Evolutionary conservation across 176 grass and related monocot genomes (phyloP), one percentile per base, ranked within the genome.

Genomic region (Elaeis guineensis): DNA sequence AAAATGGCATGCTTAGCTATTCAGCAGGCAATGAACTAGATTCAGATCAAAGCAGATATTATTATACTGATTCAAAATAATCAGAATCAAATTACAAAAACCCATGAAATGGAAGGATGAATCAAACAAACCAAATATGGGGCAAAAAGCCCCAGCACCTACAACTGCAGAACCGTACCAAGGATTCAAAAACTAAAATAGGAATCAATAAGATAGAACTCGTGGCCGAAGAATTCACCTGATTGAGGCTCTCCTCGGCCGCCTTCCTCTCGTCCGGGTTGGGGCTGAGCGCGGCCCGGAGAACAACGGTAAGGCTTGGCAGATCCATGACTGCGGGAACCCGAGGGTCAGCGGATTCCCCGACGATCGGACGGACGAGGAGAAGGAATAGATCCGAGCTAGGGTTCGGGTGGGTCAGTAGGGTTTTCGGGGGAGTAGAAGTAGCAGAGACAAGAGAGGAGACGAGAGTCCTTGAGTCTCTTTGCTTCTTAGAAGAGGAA

Each of bases 201-300:
- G 11, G 35, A 44, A 12, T 44, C 35, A 4, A 11, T 12, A 22
- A 8, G 19, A 16, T 32, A 6, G 14, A 35, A 56, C 17, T 39
- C 23, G 21, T 35, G 17, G 28, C 16, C 3, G 4, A 18, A 18
- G 7, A 62, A 54, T 25, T n/a, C 59, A 90, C 92, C 92, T 97
- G 87, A 65, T 88, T 77, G 50, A 97, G 87, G 70, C 78, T 91
- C 70, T 91, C 75, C 79, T 97, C 87, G 0, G 87, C 92, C 49
- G 92, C 81, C 73, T 91, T 91, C 26, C 92, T 63, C 81, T 91
- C 87, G 60, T 97, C 84, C 1, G 84, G 92, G 28, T 85, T 57
- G 64, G 82, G 81, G 75, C 92, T 97, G 21, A 97, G 92, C 19
- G 87, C 87, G 5, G 84, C 84, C 17, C 87, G 84, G 61, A 97